Percentiles rank a stretch among this genome's conserved stretches.
phyloP scores from a whole-genome alignment of 2,329 filamentous ascomycete genomes.

The Penicillium brevicompactum region DNA sequence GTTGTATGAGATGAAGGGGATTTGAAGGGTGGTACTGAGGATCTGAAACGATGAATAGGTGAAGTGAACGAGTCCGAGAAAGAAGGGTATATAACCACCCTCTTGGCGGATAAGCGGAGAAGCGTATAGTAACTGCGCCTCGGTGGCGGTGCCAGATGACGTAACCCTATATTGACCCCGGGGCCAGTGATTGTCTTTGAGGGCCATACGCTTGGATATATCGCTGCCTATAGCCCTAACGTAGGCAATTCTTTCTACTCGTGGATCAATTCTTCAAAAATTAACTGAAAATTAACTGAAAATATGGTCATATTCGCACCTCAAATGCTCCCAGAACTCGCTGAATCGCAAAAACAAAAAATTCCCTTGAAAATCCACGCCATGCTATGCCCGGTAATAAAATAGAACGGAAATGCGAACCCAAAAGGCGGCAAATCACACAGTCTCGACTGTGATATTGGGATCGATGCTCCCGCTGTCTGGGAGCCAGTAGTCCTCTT shows the following conservation, averaged over 20 bases:
- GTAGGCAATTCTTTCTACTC: no score
- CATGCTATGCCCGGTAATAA: neutral
- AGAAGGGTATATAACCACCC: neutral
- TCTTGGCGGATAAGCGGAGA: constrained; percentile 4
- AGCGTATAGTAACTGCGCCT: constrained; percentile 9
- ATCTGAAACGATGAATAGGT: neutral
- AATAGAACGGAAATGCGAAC: neutral
- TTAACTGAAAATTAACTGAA: no score
- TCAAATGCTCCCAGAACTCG: neutral
- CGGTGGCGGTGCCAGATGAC: constrained; percentile 21
- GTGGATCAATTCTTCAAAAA: no score
- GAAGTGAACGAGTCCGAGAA: neutral
- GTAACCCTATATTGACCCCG: neutral
- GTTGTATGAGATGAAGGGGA: neutral
- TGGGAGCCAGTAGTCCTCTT: constrained; percentile 45
- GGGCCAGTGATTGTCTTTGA: no score
- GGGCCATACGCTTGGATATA: no score
- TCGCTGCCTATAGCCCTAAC: no score
- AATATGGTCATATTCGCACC: neutral
- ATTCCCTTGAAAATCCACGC: neutral
- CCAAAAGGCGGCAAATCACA: neutral
- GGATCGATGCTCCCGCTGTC: constrained; percentile 34
- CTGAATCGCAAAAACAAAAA: neutral
- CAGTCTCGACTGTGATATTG: constrained; percentile 26
- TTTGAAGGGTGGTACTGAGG: neutral